Evolutionary conservation across 441 rosid species (phyloP).

Genomic region (Capsella rubella): DNA sequence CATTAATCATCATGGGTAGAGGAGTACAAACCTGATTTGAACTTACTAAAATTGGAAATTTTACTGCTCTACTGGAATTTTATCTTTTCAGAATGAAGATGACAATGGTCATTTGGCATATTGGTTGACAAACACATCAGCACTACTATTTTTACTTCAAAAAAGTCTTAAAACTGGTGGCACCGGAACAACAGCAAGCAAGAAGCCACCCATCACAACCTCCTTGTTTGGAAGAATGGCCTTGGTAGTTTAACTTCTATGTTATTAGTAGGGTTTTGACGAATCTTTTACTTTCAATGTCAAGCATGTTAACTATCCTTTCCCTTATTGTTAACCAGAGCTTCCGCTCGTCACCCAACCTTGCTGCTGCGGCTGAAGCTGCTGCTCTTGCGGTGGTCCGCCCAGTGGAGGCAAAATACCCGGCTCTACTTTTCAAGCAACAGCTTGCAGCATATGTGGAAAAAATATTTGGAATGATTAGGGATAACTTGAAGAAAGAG

Average conservation of each 20-base stretch:
- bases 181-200: constrained; percentile 61
- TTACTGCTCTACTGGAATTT: constrained; percentile 1
- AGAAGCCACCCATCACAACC: constrained; percentile 73
- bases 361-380: constrained; percentile 57
- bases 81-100: constrained; percentile 74
- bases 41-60: constrained; percentile 1
- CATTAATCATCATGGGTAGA: constrained; percentile 15
- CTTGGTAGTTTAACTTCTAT: constrained; percentile 59
- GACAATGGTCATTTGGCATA: constrained; percentile 90
- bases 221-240: constrained; percentile 96
- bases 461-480: constrained; percentile 94
- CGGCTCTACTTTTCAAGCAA: constrained; percentile 97
- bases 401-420: constrained; percentile 96
- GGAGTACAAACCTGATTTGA: constrained; percentile 18
- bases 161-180: constrained; percentile 74
- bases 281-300: neutral
- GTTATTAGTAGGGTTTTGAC: neutral
- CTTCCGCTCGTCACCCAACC: constrained; percentile 88
- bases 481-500: constrained; percentile 97
- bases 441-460: constrained; percentile 97
- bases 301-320: constrained; percentile 20
- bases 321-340: constrained; percentile 59
- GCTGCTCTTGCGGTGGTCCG: constrained; percentile 72
- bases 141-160: constrained; percentile 89
- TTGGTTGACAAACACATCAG: constrained; percentile 90